A percentile compares a stretch with the other conserved stretches of the same genome.
Conservation (phyloP, 345 rosid species). For the Hypericum androsaemum region DNA sequence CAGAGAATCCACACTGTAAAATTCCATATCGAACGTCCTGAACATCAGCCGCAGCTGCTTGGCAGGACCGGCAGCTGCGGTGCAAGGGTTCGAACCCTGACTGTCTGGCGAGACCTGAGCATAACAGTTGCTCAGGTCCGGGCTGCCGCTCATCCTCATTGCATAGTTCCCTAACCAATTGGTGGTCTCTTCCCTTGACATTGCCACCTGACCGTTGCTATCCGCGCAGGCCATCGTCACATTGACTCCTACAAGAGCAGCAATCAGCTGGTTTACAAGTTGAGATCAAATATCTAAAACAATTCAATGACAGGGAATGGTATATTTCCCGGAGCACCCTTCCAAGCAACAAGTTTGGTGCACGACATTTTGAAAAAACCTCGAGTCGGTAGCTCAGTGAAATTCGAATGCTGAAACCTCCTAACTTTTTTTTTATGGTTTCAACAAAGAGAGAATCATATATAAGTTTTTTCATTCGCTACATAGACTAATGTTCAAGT, state of each 20-base stretch:
- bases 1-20: slow-evolving; percentile 46
- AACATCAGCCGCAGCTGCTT: slow-evolving; percentile 43
- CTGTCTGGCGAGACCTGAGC: slow-evolving; percentile 50
- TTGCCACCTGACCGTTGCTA: slow-evolving; percentile 41
- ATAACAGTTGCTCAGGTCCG: slow-evolving; percentile 62
- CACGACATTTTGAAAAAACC: no score
- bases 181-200: slow-evolving; percentile 66
- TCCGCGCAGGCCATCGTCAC: slow-evolving; percentile 51
- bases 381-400: no score
- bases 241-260: slow-evolving; percentile 41
- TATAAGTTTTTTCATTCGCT: no score
- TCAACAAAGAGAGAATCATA: no score
- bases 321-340: neutral
- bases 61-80: slow-evolving; percentile 50
- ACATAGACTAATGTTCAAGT: neutral
- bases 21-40: slow-evolving; percentile 44
- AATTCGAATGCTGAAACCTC: no score
- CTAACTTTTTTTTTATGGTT: no score
- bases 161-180: slow-evolving; percentile 58
- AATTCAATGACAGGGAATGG: neutral
- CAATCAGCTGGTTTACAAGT: neutral
- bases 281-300: no score
- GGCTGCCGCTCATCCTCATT: slow-evolving; percentile 64
- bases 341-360: no score
- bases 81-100: slow-evolving; percentile 36